Conservation (phyloP, 768 basidiomycete genomes). For the Boletus pseudopeckii region DNA sequence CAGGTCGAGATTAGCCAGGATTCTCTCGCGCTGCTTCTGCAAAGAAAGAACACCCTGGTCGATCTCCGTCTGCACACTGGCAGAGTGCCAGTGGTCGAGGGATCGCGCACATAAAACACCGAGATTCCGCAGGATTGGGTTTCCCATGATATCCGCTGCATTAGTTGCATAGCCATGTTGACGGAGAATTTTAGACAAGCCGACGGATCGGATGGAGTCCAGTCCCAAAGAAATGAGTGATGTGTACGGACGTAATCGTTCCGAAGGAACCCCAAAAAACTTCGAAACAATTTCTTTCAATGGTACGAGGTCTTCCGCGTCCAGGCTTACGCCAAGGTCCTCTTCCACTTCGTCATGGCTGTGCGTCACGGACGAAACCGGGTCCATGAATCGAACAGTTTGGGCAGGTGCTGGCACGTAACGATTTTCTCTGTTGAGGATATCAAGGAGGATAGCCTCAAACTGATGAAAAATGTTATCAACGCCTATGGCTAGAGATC, state of each 20-base stretch:
- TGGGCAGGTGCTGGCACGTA: neutral
- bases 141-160: slow-evolving; percentile 38
- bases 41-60: slow-evolving; percentile 14
- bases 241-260: slow-evolving; percentile 13
- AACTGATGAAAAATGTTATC: slow-evolving; percentile 22
- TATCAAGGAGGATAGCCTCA: slow-evolving; percentile 22
- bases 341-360: neutral
- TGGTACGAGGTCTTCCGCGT: slow-evolving; percentile 1
- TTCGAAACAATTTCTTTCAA: slow-evolving; percentile 17
- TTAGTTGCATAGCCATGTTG: slow-evolving; percentile 33
- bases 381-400: neutral
- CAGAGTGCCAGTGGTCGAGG: neutral
- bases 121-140: slow-evolving; percentile 16
- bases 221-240: slow-evolving; percentile 46
- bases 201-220: slow-evolving; percentile 47
- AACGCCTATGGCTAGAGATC: slow-evolving; percentile 15
- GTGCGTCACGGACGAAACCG: neutral
- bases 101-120: slow-evolving; percentile 13
- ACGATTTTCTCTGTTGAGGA: slow-evolving; percentile 10
- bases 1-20: slow-evolving; percentile 16
- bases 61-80: neutral
- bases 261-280: slow-evolving; percentile 14
- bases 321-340: neutral
- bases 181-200: slow-evolving; percentile 36
- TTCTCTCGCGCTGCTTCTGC: slow-evolving; percentile 11